Evolutionary conservation across 306 rosid species (phyloP).

Genomic region (Lotus japonicus): DNA sequence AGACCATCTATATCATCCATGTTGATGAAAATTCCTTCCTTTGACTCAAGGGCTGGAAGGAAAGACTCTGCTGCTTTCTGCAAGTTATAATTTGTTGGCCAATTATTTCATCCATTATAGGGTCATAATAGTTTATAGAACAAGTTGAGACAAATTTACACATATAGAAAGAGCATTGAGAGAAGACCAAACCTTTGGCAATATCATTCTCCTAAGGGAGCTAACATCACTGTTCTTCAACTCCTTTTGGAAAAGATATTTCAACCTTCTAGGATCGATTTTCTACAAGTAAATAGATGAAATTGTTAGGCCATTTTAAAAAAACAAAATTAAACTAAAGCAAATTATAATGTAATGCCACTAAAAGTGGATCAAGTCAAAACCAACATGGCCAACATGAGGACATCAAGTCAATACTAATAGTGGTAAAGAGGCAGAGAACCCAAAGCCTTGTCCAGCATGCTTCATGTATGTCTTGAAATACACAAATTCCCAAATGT

Average conservation of each 20-base stretch:
- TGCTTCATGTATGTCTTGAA: background rate
- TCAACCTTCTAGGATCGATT: conserved; percentile 52
- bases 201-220: conserved; percentile 84
- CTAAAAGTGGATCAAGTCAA: conserved; percentile 3
- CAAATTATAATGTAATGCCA: background rate
- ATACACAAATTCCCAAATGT: conserved; percentile 22
- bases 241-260: conserved; percentile 85
- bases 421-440: conserved; percentile 10
- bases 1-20: conserved; percentile 87
- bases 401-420: conserved; percentile 1
- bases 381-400: background rate
- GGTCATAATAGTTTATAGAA: background rate
- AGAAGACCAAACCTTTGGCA: conserved; percentile 65
- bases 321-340: background rate
- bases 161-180: background rate
- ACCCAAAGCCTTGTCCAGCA: conserved; percentile 35
- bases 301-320: background rate
- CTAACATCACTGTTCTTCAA: conserved; percentile 90
- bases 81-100: background rate
- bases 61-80: conserved; percentile 91
- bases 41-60: conserved; percentile 77
- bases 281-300: conserved; percentile 28
- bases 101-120: background rate
- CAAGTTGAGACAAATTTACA: background rate
- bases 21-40: conserved; percentile 69